A percentile compares a stretch with the other conserved stretches of the same genome.
phyloP scores from a whole-genome alignment of 441 rosid genomes.

The Codiaeum variegatum region DNA sequence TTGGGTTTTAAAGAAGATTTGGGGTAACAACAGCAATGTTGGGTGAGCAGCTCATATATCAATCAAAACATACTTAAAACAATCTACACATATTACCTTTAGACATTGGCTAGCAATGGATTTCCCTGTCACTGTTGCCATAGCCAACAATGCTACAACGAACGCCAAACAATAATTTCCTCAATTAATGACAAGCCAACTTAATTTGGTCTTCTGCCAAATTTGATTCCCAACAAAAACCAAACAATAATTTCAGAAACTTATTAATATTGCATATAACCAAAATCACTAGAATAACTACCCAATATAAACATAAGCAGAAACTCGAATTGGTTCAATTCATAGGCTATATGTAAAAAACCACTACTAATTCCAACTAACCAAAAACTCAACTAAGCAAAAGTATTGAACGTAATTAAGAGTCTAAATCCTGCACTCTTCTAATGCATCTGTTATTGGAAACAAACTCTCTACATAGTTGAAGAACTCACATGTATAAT shows the following conservation, averaged over 20 bases:
- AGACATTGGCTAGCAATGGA: too few species aligned
- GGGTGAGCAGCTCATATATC: background rate
- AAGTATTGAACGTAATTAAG: background rate
- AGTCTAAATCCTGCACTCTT: background rate
- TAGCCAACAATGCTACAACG: background rate
- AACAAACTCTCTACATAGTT: slow-evolving; percentile 34
- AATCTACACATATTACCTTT: too few species aligned
- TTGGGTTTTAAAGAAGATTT: background rate
- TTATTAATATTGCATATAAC: background rate
- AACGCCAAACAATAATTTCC: too few species aligned
- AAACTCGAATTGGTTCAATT: slow-evolving; percentile 1
- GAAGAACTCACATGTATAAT: slow-evolving; percentile 22
- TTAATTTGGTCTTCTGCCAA: background rate
- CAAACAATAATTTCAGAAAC: background rate
- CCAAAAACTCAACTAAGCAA: background rate
- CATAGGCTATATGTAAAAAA: slow-evolving; percentile 8
- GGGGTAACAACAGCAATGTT: background rate
- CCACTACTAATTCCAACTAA: background rate
- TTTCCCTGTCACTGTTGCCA: background rate
- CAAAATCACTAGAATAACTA: background rate
- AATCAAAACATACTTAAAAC: background rate
- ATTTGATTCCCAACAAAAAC: background rate
- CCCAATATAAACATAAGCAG: background rate
- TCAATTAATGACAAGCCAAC: background rate
- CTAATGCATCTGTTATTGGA: slow-evolving; percentile 16